Evolutionary conservation across 2,329 filamentous ascomycete genomes (phyloP).

Genomic region (Didymellaceae sp.): DNA sequence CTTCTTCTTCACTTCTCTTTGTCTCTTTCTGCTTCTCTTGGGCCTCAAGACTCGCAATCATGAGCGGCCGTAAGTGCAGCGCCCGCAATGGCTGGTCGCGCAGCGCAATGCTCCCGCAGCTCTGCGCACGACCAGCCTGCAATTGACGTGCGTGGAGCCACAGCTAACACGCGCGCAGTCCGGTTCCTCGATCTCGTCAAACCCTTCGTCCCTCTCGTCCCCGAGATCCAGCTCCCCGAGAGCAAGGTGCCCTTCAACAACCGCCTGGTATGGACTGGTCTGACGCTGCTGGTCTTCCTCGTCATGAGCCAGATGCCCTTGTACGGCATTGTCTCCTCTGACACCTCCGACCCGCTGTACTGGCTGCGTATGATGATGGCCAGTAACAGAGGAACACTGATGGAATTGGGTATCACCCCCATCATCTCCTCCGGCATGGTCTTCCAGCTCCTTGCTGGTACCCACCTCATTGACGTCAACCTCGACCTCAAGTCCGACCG

Average conservation of each 20-base stretch:
- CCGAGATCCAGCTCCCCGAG: constrained; percentile 86
- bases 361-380: constrained; percentile 99
- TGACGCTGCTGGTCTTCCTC: constrained; percentile 95
- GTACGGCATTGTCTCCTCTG: constrained; percentile 98
- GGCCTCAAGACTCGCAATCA: constrained; percentile 54
- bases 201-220: constrained; percentile 98
- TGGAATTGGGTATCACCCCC: constrained; percentile 94
- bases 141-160: constrained; percentile 15
- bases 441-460: constrained; percentile 99
- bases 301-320: constrained; percentile 98
- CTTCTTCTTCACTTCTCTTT: constrained; percentile 38
- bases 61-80: constrained; percentile 64
- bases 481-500: constrained; percentile 99
- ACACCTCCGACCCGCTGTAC: constrained; percentile 96
- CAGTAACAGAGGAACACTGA: constrained; percentile 94
- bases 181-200: constrained; percentile 99
- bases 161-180: constrained; percentile 63
- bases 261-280: constrained; percentile 60
- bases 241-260: constrained; percentile 99
- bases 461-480: constrained; percentile 99
- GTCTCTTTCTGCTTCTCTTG: constrained; percentile 43
- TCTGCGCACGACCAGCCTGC: constrained; percentile 10
- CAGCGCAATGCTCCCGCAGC: constrained; percentile 3
- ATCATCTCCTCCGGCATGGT: constrained; percentile 99
- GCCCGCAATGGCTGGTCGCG: constrained; percentile 24